A percentile compares a stretch with the other conserved stretches of the same genome.
Conservation (phyloP, 495 filamentous ascomycete genomes). For the Aspergillus campestris region DNA sequence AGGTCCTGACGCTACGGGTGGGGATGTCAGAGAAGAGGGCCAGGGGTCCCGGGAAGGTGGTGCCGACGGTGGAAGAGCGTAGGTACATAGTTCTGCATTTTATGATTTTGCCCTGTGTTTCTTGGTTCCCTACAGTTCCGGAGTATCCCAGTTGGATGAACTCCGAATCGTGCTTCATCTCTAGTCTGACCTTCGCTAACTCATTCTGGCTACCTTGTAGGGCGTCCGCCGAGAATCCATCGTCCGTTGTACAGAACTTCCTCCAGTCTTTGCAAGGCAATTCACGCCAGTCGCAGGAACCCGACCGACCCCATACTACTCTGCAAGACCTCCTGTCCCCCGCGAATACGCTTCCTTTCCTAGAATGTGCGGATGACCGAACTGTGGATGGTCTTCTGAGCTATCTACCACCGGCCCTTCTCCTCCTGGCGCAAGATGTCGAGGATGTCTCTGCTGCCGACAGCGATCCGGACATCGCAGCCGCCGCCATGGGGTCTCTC, state of each 20-base stretch:
- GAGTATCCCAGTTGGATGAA: conserved; percentile 1
- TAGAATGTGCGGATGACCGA: conserved; percentile 54
- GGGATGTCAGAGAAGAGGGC: conserved; percentile 84
- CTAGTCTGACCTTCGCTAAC: conserved; percentile 7
- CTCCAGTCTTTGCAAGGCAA: conserved; percentile 70
- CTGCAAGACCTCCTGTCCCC: conserved; percentile 79
- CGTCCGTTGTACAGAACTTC: conserved; percentile 71
- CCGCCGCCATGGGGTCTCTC: conserved; percentile 67
- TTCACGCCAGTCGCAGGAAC: conserved; percentile 34
- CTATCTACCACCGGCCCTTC: conserved; percentile 64
- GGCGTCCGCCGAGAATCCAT: conserved; percentile 43
- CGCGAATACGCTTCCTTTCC: conserved; percentile 63
- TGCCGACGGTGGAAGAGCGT: conserved; percentile 96
- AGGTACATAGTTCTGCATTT: conserved; percentile 59
- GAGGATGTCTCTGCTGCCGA: conserved; percentile 50
- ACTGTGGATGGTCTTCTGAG: conserved; percentile 66
- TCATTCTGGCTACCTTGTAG: conserved; percentile 16
- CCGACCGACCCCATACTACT: conserved; percentile 66
- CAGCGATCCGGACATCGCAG: conserved; percentile 53
- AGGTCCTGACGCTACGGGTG: conserved; percentile 76
- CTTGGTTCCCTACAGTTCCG: background rate
- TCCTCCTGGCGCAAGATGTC: conserved; percentile 64
- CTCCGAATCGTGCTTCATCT: conserved; percentile 3
- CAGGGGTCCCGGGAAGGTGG: conserved; percentile 81
- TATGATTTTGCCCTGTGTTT: conserved; percentile 1